Evolutionary conservation across 495 filamentous ascomycete genomes (phyloP).

Genomic region (Pyrenula massariospora): DNA sequence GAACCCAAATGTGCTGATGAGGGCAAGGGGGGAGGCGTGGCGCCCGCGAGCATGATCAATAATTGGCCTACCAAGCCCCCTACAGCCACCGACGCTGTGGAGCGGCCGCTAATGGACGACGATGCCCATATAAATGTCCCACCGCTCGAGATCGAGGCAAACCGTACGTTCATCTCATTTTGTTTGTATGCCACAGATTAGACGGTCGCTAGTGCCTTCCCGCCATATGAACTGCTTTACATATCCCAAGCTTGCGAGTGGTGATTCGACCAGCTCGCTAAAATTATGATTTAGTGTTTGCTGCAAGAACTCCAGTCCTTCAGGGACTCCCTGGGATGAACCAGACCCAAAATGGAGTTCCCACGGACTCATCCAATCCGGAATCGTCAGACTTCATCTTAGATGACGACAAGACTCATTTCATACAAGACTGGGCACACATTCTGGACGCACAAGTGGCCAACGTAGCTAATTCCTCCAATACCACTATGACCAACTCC

Average conservation of each 20-base stretch:
- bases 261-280: neutral
- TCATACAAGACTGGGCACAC: neutral
- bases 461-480: neutral
- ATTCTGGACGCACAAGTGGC: neutral
- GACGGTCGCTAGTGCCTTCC: neutral
- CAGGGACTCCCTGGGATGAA: no score
- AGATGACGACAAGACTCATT: neutral
- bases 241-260: neutral
- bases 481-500: neutral
- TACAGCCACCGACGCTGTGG: neutral
- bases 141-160: neutral
- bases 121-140: neutral
- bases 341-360: neutral
- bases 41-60: neutral
- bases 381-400: neutral
- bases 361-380: neutral
- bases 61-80: neutral
- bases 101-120: neutral
- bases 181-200: neutral
- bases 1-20: neutral
- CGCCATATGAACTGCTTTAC: neutral
- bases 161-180: neutral
- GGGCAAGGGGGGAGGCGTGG: neutral
- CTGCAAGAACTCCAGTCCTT: no score
- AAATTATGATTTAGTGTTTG: neutral